Base-by-base conservation (phyloP, 306 rosid species). In the Arachis hypogaea region DNA sequence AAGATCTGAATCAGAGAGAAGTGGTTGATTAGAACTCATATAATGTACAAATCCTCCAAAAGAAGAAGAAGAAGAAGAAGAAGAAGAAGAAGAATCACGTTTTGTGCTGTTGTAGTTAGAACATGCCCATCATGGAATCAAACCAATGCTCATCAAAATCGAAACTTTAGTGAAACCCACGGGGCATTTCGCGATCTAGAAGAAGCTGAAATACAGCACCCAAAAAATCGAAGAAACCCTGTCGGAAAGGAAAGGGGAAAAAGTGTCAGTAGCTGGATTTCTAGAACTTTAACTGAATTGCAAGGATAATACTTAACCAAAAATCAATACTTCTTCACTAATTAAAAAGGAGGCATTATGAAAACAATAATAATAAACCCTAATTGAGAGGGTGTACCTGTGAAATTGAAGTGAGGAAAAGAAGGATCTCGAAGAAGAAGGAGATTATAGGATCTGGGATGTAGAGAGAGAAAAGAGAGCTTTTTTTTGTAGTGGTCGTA, bases 11-110 rank as follows among this genome's bases (percentile, higher is more conserved):
- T 82, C 80, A n/a, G 82, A 71, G 68, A 88, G 89, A 50, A 88
- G 46, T 9, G 89, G 82, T 59, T 85, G 85, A 75, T 78, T 92
- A 62, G 92, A 61, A 81, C 77, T 92, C 96, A 92, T 89, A 77
- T 49, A 89, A 52, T 52, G 58, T 49, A 43, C 51, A 59, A 59
- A 52, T 59, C 42, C 81, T 22, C 78, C 88, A 69, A 61, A 63
- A 22, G 56, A 22, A 22, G 28, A 22, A 22, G 28, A 22, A 22
- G 28, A 22, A 3, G 44, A 22, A 63, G 38, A 54, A 63, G 43
- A 71, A 22, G 38, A 33, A 33, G 38, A 33, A 4, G 8, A 22
- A 52, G 29, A 52, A 52, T 14, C 29, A 52, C 58, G 28, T 52
- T 52, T n/a, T n/a, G 8, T 52, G 58, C 16, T 5, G 58, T 14